Evolutionary conservation across 1,139 yeast genomes (phyloP).

Genomic region (Debaryomyces subglobosus): DNA sequence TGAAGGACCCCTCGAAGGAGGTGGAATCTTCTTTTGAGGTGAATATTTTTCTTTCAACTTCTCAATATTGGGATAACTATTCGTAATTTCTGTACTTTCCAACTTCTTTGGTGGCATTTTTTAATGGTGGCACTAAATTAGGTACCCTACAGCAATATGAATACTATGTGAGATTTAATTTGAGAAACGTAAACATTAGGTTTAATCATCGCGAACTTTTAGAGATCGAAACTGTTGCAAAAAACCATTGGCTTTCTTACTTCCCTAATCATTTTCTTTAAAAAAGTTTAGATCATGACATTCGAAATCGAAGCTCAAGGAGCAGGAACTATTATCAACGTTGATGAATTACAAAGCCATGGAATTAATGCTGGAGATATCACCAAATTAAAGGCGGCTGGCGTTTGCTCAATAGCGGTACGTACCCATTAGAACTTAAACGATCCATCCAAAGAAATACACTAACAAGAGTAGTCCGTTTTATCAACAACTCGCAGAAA

Average conservation of each 20-base stretch:
- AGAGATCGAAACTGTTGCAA: constrained; percentile 3
- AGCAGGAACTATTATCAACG: constrained; percentile 30
- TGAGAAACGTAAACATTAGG: not conserved
- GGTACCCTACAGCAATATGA: not conserved
- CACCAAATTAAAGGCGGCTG: constrained; percentile 53
- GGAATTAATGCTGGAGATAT: constrained; percentile 65
- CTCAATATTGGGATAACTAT: constrained; percentile 13
- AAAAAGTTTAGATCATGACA: constrained; percentile 11
- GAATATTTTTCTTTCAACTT: constrained; percentile 22
- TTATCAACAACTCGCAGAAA: constrained; percentile 58
- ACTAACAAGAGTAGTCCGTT: constrained; percentile 39
- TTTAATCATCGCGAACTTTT: constrained; percentile 1
- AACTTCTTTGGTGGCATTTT: constrained; percentile 1
- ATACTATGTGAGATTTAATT: not conserved
- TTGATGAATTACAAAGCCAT: constrained; percentile 58
- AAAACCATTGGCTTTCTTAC: not conserved
- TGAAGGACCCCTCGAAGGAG: constrained; percentile 9
- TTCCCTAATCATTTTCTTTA: not conserved
- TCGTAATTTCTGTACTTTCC: not conserved
- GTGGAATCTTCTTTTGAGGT: constrained; percentile 16
- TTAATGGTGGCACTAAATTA: not conserved
- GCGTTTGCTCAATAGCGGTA: constrained; percentile 57
- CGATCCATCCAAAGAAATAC: not conserved
- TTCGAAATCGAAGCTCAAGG: constrained; percentile 13
- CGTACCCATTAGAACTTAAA: constrained; percentile 15